phyloP scores from a whole-genome alignment of 257 asterid genomes.

The Sherardia arvensis region DNA sequence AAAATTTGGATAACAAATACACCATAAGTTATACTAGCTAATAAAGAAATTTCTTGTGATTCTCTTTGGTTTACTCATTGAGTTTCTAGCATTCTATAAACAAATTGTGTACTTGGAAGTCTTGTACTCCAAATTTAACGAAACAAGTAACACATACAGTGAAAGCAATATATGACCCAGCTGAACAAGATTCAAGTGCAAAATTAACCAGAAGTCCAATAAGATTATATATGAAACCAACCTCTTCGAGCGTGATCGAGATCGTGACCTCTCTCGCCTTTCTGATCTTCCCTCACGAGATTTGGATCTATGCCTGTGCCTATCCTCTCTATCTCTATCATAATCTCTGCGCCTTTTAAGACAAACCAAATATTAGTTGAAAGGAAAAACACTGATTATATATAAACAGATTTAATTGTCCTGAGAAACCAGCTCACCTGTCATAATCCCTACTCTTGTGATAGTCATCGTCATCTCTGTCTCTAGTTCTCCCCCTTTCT shows the following conservation, averaged over 20 bases:
- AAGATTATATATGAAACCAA: constrained; percentile 12
- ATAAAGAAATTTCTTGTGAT: not conserved
- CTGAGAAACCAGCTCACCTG: constrained; percentile 29
- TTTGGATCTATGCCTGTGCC: constrained; percentile 51
- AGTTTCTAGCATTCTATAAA: not conserved
- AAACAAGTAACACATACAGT: not conserved
- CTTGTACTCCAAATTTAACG: too few species aligned
- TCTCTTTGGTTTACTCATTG: too few species aligned
- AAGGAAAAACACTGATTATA: not conserved
- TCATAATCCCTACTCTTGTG: constrained; percentile 60
- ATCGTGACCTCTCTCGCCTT: constrained; percentile 66
- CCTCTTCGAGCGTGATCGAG: constrained; percentile 91
- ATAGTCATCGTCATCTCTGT: constrained; percentile 46
- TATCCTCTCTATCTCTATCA: constrained; percentile 66
- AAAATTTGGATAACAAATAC: not conserved
- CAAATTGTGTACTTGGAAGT: too few species aligned
- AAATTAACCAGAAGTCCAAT: not conserved
- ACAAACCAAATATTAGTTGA: constrained; percentile 1
- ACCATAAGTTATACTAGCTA: too few species aligned
- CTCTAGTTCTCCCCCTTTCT: constrained; percentile 65
- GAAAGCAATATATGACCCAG: not conserved
- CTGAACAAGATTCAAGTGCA: not conserved
- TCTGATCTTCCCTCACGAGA: constrained; percentile 64
- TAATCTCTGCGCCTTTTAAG: constrained; percentile 53
- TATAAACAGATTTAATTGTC: not conserved